These are phyloP conservation scores for Cladophialophora carrionii DNA, from an alignment of 2,329 filamentous ascomycete genomes.

Conservation along the genomic window DNA sequence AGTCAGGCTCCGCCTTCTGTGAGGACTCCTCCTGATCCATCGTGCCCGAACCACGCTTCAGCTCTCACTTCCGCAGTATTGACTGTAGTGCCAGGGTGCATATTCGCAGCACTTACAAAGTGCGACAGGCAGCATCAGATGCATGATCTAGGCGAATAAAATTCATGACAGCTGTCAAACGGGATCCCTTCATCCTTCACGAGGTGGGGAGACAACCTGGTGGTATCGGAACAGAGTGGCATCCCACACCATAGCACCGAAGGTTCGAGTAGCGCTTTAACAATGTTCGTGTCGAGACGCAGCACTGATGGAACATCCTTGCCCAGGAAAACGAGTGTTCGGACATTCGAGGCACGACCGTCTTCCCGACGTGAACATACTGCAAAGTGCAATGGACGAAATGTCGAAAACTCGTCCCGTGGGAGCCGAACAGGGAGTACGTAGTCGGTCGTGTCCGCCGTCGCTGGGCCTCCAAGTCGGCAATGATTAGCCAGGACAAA, in stretches of 20 bases:
- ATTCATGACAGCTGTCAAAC: constrained; percentile 31
- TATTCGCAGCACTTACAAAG: background rate
- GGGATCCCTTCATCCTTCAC: constrained; percentile 5
- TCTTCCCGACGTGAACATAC: too few species aligned
- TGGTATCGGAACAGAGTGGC: background rate
- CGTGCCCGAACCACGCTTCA: background rate
- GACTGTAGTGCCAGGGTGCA: background rate
- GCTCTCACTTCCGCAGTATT: background rate
- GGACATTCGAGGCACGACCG: too few species aligned
- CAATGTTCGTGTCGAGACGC: background rate
- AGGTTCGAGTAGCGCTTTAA: background rate
- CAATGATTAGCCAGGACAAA: background rate
- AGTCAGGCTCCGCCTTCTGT: background rate
- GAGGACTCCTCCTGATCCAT: background rate
- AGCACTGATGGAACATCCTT: background rate
- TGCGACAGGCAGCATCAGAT: constrained; percentile 7
- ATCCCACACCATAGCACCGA: background rate
- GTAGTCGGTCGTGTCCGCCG: too few species aligned
- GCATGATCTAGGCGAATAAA: constrained; percentile 8
- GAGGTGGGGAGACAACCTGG: background rate
- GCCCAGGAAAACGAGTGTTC: background rate
- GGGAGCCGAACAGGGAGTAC: too few species aligned
- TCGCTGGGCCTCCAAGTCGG: too few species aligned
- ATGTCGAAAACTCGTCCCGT: too few species aligned
- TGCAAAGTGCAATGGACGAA: too few species aligned